phyloP scores from a whole-genome alignment of 345 rosid species.

The Populus euphratica region DNA sequence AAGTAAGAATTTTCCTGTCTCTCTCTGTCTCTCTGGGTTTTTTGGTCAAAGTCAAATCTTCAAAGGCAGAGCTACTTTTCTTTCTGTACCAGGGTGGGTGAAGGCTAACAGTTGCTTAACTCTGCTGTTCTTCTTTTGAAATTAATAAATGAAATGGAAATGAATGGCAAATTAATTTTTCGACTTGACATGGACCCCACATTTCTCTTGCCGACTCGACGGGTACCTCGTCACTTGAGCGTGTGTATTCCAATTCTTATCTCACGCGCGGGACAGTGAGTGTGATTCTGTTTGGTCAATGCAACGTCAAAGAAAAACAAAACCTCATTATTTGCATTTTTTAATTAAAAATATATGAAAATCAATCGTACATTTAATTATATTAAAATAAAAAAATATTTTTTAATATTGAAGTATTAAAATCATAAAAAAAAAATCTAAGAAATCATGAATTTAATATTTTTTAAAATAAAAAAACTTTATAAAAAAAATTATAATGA shows the following conservation, averaged over 20 bases:
- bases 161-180: constrained; percentile 7
- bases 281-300: not conserved
- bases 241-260: not conserved
- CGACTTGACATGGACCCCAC: constrained; percentile 14
- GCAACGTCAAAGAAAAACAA: not conserved
- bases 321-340: not conserved
- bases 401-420: too few relatives aligned
- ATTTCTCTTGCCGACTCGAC: constrained; percentile 17
- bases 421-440: too few relatives aligned
- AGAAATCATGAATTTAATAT: too few relatives aligned
- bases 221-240: constrained; percentile 34
- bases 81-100: not conserved
- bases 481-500: too few relatives aligned
- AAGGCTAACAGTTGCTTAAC: not conserved
- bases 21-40: not conserved
- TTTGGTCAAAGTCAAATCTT: constrained; percentile 62
- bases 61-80: constrained; percentile 25
- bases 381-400: too few relatives aligned
- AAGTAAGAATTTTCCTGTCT: constrained; percentile 42
- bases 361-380: too few relatives aligned
- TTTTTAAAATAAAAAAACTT: too few relatives aligned
- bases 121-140: constrained; percentile 7
- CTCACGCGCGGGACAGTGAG: constrained; percentile 11
- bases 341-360: too few relatives aligned
- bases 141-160: constrained; percentile 12